phyloP scores from a whole-genome alignment of 352 stramenopile genomes.

The Phytophthora hybrid region DNA sequence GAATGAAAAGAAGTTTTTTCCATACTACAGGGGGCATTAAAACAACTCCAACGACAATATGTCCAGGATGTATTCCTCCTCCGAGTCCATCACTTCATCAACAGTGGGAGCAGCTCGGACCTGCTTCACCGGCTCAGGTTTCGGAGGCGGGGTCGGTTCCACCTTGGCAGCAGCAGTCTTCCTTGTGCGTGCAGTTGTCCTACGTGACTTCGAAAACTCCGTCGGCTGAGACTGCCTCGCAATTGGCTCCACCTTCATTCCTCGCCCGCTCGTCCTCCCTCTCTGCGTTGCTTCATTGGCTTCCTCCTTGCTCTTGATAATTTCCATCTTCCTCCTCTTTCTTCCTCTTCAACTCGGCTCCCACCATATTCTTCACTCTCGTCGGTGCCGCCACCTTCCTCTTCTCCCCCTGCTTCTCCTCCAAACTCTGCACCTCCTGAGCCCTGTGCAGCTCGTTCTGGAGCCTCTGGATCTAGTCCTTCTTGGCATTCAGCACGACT shows the following conservation, averaged over 20 bases:
- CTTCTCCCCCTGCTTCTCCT: too few species aligned
- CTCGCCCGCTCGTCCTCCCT: neutral
- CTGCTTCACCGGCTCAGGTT: neutral
- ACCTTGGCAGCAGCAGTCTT: neutral
- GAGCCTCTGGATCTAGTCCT: too few species aligned
- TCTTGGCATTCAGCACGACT: too few species aligned
- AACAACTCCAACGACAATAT: slow-evolving; percentile 49
- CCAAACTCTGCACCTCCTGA: too few species aligned
- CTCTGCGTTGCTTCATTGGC: slow-evolving; percentile 17
- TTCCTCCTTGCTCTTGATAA: slow-evolving; percentile 44
- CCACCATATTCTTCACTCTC: slow-evolving; percentile 8
- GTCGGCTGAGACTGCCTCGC: neutral
- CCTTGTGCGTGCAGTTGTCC: too few species aligned
- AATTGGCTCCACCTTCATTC: neutral
- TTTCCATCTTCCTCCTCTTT: slow-evolving; percentile 10
- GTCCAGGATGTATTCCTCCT: slow-evolving; percentile 67
- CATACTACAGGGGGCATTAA: too few species aligned
- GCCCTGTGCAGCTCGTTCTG: too few species aligned
- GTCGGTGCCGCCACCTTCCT: too few species aligned
- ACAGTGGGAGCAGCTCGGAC: neutral
- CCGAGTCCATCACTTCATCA: slow-evolving; percentile 44
- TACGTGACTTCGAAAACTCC: neutral
- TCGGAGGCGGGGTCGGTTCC: slow-evolving; percentile 1
- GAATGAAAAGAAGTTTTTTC: too few species aligned
- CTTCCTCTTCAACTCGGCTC: slow-evolving; percentile 46